phyloP scores from a whole-genome alignment of 768 basidiomycete genomes.

The Panaeolus papilionaceus region DNA sequence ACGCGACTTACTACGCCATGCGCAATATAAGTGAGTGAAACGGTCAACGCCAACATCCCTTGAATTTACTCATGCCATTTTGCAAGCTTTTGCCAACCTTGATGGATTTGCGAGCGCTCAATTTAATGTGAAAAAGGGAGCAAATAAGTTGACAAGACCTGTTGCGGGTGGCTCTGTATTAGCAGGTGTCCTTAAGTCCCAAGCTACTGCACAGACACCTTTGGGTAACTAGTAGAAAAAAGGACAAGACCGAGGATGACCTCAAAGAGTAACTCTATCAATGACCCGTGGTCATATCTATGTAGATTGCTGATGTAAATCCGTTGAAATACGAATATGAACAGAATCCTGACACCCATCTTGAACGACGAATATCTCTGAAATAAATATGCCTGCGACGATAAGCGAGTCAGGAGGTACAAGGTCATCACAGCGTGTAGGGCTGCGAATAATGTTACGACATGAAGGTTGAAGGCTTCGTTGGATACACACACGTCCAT shows the following conservation, averaged over 20 bases:
- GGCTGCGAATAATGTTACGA: too few relatives aligned
- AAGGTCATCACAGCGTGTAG: too few relatives aligned
- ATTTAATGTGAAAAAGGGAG: constrained; percentile 48
- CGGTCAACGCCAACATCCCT: background rate
- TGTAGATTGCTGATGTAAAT: too few relatives aligned
- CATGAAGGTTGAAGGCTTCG: too few relatives aligned
- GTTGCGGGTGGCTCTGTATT: constrained; percentile 52
- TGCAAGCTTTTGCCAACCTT: constrained; percentile 45
- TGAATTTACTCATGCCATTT: background rate
- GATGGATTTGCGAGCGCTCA: constrained; percentile 51
- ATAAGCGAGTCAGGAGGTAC: too few relatives aligned
- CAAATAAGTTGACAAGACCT: constrained; percentile 54
- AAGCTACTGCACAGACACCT: constrained; percentile 4
- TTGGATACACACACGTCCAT: too few relatives aligned
- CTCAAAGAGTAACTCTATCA: too few relatives aligned
- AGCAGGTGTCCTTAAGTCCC: constrained; percentile 50
- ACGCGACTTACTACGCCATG: constrained; percentile 64
- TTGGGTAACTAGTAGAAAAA: background rate
- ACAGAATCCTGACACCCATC: too few relatives aligned
- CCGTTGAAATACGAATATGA: too few relatives aligned
- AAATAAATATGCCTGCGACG: too few relatives aligned
- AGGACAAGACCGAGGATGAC: background rate
- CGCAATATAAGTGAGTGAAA: constrained; percentile 46
- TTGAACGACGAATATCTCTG: too few relatives aligned
- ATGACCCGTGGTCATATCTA: too few relatives aligned